Conservation (phyloP, 495 filamentous ascomycete genomes). For the Hyaloscypha finlandica region DNA sequence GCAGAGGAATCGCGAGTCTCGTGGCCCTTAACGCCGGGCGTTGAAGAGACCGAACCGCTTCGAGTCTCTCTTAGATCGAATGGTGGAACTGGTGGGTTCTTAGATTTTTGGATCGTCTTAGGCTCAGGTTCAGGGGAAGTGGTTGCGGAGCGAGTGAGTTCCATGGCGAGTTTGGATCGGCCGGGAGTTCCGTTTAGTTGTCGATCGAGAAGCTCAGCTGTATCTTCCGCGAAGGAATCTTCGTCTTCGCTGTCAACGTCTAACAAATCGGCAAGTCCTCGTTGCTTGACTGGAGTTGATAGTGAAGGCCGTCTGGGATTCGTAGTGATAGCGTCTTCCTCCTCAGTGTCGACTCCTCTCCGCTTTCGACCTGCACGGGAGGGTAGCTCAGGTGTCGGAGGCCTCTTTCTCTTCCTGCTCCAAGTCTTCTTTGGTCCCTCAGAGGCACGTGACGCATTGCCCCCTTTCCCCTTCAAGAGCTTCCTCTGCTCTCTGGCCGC, state of each 20-base stretch:
- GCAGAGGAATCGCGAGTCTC: not conserved
- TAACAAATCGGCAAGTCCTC: conserved; percentile 15
- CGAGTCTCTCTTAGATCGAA: not conserved
- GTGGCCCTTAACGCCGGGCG: not conserved
- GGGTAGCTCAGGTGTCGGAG: not conserved
- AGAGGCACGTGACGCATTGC: not conserved
- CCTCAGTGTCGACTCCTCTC: not conserved
- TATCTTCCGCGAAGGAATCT: not conserved
- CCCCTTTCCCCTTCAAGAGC: not conserved
- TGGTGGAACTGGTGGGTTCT: not conserved
- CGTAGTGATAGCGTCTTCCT: not conserved
- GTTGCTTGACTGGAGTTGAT: conserved; percentile 20
- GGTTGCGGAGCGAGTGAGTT: not conserved
- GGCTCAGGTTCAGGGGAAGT: not conserved
- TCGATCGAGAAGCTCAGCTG: conserved; percentile 4
- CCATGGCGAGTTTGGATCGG: not conserved
- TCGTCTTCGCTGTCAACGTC: conserved; percentile 14
- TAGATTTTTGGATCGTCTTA: not conserved
- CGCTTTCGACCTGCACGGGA: not conserved
- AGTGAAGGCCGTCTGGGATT: conserved; percentile 20
- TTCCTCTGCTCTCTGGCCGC: not conserved
- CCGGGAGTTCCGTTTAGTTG: conserved; percentile 16
- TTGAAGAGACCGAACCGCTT: not conserved
- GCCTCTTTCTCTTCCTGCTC: not conserved
- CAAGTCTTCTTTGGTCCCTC: not conserved